phyloP scores from a whole-genome alignment of 768 basidiomycete species.

The Sistotremastrum niveocremeum region DNA sequence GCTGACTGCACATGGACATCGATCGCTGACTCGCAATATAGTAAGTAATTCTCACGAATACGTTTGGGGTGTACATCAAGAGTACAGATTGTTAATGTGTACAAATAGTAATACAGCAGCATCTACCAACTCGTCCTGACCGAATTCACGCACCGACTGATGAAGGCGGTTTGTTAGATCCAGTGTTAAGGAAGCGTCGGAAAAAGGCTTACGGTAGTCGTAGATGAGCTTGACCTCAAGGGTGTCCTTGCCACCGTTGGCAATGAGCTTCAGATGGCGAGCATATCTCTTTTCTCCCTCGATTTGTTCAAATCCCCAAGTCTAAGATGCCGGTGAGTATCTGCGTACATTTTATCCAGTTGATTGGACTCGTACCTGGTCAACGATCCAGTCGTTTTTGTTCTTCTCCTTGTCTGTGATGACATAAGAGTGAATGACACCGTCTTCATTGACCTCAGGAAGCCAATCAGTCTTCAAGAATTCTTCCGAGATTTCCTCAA shows the following conservation, averaged over 20 bases:
- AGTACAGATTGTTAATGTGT: not conserved
- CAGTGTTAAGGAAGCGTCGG: conserved; percentile 10
- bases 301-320: conserved; percentile 53
- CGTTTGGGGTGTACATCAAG: not conserved
- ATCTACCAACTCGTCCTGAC: not conserved
- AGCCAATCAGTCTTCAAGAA: conserved; percentile 30
- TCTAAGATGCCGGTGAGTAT: conserved; percentile 13
- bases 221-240: conserved; percentile 49
- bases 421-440: conserved; percentile 23
- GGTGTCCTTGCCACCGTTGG: conserved; percentile 61
- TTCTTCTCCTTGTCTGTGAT: conserved; percentile 55
- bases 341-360: not conserved
- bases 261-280: not conserved
- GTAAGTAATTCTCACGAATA: not conserved
- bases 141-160: not conserved
- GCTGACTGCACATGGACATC: not conserved
- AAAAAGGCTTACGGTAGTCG: conserved; percentile 34
- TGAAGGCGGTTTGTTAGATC: not conserved
- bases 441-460: conserved; percentile 24
- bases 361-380: conserved; percentile 33
- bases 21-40: not conserved
- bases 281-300: conserved; percentile 45
- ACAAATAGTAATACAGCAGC: not conserved
- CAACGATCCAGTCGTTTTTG: conserved; percentile 41
- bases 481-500: conserved; percentile 19